Evolutionary conservation across 1,284 basidiomycete genomes (phyloP).

Genomic region (Cryptococcus depauperatus): DNA sequence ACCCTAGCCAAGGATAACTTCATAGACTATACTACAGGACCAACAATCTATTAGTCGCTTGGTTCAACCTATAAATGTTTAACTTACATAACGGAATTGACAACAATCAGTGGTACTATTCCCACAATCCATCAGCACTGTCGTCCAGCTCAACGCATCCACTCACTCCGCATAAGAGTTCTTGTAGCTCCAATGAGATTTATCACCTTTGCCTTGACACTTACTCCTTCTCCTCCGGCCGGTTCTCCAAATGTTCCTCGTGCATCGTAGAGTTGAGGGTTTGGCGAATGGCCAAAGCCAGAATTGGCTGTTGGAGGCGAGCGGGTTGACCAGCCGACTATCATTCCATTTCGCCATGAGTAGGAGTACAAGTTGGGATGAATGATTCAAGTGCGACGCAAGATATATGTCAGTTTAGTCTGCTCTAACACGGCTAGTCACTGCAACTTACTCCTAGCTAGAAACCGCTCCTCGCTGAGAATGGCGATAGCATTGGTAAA

Average conservation of each 20-base stretch:
- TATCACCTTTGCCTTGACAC: slow-evolving; percentile 77
- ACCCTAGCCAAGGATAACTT: slow-evolving; percentile 62
- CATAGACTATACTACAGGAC: slow-evolving; percentile 57
- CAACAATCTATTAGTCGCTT: background rate
- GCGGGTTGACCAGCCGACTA: slow-evolving; percentile 88
- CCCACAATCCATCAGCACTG: background rate
- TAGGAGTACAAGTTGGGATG: slow-evolving; percentile 1
- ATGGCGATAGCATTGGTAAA: slow-evolving; percentile 90
- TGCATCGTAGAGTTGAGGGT: slow-evolving; percentile 27
- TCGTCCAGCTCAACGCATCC: background rate
- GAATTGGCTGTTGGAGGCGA: slow-evolving; percentile 45
- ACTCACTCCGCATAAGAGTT: slow-evolving; percentile 86
- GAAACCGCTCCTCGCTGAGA: slow-evolving; percentile 88
- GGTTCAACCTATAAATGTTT: background rate
- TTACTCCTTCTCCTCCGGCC: slow-evolving; percentile 52
- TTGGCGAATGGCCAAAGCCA: slow-evolving; percentile 39
- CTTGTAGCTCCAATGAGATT: slow-evolving; percentile 88
- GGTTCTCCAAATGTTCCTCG: slow-evolving; percentile 13
- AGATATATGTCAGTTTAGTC: no score
- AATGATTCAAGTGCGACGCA: no score
- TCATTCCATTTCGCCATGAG: background rate
- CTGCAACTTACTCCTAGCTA: slow-evolving; percentile 76
- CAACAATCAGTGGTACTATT: slow-evolving; percentile 73
- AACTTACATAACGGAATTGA: slow-evolving; percentile 62
- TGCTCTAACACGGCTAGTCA: background rate